A percentile compares a stretch with the other conserved stretches of the same genome.
phyloP scores from a whole-genome alignment of 2,329 filamentous ascomycete genomes.

The Taxawa tesnikishii region DNA sequence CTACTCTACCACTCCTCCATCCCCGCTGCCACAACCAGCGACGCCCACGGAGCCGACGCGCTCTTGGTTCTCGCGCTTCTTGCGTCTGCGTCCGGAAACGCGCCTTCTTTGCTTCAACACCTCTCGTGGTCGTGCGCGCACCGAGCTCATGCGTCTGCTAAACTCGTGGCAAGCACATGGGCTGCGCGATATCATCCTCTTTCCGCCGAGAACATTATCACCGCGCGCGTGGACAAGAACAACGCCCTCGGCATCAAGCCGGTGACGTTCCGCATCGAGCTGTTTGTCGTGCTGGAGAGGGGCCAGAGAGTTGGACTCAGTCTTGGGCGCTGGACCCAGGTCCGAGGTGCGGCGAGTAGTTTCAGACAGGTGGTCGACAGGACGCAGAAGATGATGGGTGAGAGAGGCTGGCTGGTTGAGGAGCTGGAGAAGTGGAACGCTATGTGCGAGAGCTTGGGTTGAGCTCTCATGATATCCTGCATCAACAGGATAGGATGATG shows the following conservation, averaged over 20 bases:
- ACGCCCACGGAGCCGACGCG: conserved; percentile 31
- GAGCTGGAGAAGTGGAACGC: conserved; percentile 34
- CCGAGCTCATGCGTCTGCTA: conserved; percentile 63
- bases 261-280: conserved; percentile 75
- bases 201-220: conserved; percentile 67
- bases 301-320: conserved; percentile 64
- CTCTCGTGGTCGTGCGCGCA: conserved; percentile 59
- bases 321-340: conserved; percentile 77
- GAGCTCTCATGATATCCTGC: too few species aligned
- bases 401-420: conserved; percentile 54
- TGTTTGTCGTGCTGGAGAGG: conserved; percentile 83
- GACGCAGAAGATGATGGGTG: conserved; percentile 55
- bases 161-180: conserved; percentile 63
- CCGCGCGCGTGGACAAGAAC: conserved; percentile 59
- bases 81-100: conserved; percentile 75
- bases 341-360: conserved; percentile 80
- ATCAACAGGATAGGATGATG: too few species aligned
- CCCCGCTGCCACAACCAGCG: conserved; percentile 20
- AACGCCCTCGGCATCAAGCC: conserved; percentile 79
- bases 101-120: conserved; percentile 64
- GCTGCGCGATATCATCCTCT: conserved; percentile 65
- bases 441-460: conserved; percentile 28
- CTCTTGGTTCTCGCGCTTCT: conserved; percentile 81
- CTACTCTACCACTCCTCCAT: conserved; percentile 7
- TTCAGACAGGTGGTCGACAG: conserved; percentile 76